These are phyloP conservation scores for Aeschynomene evenia DNA, from an alignment of 306 rosid species.

Conservation along the genomic window DNA sequence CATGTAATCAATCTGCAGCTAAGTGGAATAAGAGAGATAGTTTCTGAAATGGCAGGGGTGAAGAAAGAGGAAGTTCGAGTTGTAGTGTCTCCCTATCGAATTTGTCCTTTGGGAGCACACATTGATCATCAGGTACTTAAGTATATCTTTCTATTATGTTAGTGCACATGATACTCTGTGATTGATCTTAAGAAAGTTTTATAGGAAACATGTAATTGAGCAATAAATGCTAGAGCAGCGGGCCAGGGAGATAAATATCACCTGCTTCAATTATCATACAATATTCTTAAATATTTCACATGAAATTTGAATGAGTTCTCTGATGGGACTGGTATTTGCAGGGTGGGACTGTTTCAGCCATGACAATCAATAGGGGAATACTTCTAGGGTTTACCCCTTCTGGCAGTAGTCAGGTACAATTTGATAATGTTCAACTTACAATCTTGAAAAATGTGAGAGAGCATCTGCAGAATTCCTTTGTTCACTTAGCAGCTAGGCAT, in stretches of 20 bases:
- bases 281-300: not conserved
- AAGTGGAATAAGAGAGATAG: conserved; percentile 46
- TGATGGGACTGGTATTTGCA: conserved; percentile 41
- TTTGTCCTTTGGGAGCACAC: conserved; percentile 97
- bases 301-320: conserved; percentile 10
- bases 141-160: conserved; percentile 11
- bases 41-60: conserved; percentile 63
- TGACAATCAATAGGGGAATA: conserved; percentile 81
- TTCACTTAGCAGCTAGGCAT: conserved; percentile 20
- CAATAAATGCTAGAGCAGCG: not conserved
- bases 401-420: conserved; percentile 53
- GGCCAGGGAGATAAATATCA: conserved; percentile 2
- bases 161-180: conserved; percentile 13
- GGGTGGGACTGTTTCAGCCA: conserved; percentile 92
- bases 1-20: conserved; percentile 48
- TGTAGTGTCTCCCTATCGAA: conserved; percentile 88
- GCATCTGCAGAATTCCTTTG: conserved; percentile 16
- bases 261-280: not conserved
- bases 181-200: not conserved
- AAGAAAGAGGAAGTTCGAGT: conserved; percentile 57
- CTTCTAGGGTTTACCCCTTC: conserved; percentile 91
- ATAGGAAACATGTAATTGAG: not conserved
- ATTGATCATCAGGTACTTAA: conserved; percentile 89
- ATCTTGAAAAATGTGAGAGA: conserved; percentile 8
- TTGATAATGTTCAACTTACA: not conserved